Base-by-base conservation (phyloP, 2,329 filamentous ascomycete genomes). In the Moelleriella libera region DNA sequence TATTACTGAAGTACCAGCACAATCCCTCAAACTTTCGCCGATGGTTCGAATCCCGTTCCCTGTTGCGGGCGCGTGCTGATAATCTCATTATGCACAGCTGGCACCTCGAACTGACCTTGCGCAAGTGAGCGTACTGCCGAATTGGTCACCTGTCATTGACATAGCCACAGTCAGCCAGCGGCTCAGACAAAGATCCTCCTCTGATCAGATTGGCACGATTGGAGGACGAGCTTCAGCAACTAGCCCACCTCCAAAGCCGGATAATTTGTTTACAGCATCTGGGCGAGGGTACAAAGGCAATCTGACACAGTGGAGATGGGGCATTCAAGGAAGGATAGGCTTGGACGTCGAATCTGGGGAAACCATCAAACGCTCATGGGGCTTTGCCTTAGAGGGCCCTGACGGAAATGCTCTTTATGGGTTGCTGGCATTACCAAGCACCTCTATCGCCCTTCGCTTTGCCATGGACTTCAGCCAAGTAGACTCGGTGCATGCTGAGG, bases 291-390 rank as follows among this genome's bases (percentile, higher is more conserved):
- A 66, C 1, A 73, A 71, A 31, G 83, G 83, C 8, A 73, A 75
- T 6, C 67, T 90, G 29, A 76, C 78, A 3, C 83, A 90, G 57
- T 70, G 86, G 51, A 75, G 83, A 51, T 71, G 79, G 60, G 85
- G 86, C 4, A 65, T 86, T 30, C 78, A 84, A 56, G 85, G 83
- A 14, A 78, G 75, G 48, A 77, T 86, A 53, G 78, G 75, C 1
- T 56, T 78, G 5, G 74, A 79, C 28, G 65, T 80, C 9, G 71
- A 76, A 28, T 72, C 69, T 42, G 65, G 63, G 6, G 64, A 66
- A 6, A 66, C 68, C 2, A 68, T 78, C 32, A 71, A 68, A 45
- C 66, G 71, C 44, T 71, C 68, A 12, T 82, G 78, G 76, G 64
- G 72, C 10, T 68, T 82, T 32, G 61, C 55, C 6, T 48, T 56